A percentile compares a stretch with the other conserved stretches of the same genome.
Evolutionary conservation across 2,329 filamentous ascomycete species (phyloP).

Genomic region (Pseudopithomyces maydicus): DNA sequence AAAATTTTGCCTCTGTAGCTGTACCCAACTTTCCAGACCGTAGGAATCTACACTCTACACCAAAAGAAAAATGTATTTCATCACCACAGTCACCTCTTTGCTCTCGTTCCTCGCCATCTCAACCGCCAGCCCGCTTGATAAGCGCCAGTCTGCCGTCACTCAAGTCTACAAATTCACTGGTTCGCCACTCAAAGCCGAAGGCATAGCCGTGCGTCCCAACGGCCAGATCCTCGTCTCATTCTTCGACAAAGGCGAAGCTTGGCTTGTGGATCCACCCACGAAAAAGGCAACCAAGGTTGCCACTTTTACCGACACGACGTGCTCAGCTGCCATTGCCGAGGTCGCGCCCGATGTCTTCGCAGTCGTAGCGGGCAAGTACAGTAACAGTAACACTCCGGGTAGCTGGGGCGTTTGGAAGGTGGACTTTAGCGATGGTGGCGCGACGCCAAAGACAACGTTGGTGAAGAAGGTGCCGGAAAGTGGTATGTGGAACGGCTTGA

Average conservation of each 20-base stretch:
- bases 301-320: slow-evolving; percentile 18
- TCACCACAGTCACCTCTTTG: slow-evolving; percentile 1
- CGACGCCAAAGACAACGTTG: slow-evolving; percentile 12
- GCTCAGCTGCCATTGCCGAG: slow-evolving; percentile 22
- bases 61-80: slow-evolving; percentile 21
- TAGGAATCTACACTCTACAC: neutral
- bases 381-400: slow-evolving; percentile 18
- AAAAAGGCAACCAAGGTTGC: slow-evolving; percentile 19
- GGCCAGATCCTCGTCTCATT: slow-evolving; percentile 23
- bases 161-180: slow-evolving; percentile 16
- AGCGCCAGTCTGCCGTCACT: slow-evolving; percentile 7
- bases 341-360: slow-evolving; percentile 25
- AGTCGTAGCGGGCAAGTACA: slow-evolving; percentile 23
- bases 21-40: no score
- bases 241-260: slow-evolving; percentile 24
- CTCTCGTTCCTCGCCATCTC: slow-evolving; percentile 5
- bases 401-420: slow-evolving; percentile 26
- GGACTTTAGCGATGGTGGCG: slow-evolving; percentile 19
- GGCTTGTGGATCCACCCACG: slow-evolving; percentile 19
- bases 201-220: slow-evolving; percentile 23
- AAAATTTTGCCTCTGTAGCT: neutral
- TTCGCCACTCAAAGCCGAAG: slow-evolving; percentile 14
- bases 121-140: slow-evolving; percentile 3
- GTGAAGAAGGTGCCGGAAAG: slow-evolving; percentile 23
- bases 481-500: slow-evolving; percentile 21